Conservation (phyloP, 208 protist genomes). For the Strigomonas oncopelti region DNA sequence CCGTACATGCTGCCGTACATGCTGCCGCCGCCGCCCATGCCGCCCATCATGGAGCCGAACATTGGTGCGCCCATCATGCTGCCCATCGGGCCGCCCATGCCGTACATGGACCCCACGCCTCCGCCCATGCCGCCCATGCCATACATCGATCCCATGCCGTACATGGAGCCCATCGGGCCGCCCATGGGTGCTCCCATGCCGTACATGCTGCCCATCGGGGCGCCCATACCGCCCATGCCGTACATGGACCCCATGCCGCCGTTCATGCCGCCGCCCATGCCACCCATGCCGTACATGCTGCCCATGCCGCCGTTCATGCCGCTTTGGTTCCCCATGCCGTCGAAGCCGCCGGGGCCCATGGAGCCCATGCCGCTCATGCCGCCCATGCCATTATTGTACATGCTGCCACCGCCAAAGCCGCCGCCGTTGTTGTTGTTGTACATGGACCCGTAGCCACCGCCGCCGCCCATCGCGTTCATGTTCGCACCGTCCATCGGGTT, state of each 20-base stretch:
- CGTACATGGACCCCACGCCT: slow-evolving; percentile 25
- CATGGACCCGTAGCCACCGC: slow-evolving; percentile 14
- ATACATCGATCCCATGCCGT: slow-evolving; percentile 21
- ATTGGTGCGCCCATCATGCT: slow-evolving; percentile 22
- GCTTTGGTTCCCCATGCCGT: slow-evolving; percentile 18
- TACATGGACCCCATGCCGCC: slow-evolving; percentile 16
- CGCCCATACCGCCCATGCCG: slow-evolving; percentile 44
- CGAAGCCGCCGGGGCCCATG: slow-evolving; percentile 20
- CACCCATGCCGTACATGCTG: slow-evolving; percentile 29
- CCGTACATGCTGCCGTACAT: slow-evolving; percentile 24
- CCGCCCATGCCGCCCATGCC: slow-evolving; percentile 27
- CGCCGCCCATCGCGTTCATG: not conserved
- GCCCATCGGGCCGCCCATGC: slow-evolving; percentile 20
- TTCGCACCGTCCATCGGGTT: not conserved
- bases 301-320: slow-evolving; percentile 22
- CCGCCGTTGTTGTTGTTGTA: slow-evolving; percentile 8
- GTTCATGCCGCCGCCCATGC: slow-evolving; percentile 17
- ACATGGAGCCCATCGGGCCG: slow-evolving; percentile 16
- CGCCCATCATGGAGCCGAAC: slow-evolving; percentile 29
- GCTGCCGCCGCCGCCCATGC: slow-evolving; percentile 20
- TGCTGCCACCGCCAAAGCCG: slow-evolving; percentile 8
- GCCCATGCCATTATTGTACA: slow-evolving; percentile 17
- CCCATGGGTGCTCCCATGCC: slow-evolving; percentile 19
- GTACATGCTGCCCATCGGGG: slow-evolving; percentile 24
- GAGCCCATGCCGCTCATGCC: slow-evolving; percentile 23